Conservation (phyloP, 495 filamentous ascomycete genomes). For the Clavariopsis aquatica region DNA sequence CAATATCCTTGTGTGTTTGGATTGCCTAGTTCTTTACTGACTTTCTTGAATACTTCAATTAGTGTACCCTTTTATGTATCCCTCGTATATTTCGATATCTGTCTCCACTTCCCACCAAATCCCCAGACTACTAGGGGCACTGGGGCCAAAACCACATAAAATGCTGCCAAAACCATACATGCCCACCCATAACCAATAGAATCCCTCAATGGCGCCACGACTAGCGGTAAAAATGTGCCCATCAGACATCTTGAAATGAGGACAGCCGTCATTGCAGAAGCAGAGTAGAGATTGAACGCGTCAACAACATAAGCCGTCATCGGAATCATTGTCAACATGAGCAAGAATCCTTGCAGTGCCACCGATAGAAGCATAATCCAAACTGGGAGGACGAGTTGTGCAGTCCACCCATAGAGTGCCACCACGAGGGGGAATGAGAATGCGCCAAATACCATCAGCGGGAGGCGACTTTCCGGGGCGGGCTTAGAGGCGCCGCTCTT, state of each 20-base stretch:
- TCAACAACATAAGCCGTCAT: slow-evolving; percentile 59
- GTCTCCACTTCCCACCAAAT: slow-evolving; percentile 55
- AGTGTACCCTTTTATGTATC: neutral
- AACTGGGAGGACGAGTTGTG: slow-evolving; percentile 47
- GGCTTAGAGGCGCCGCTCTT: slow-evolving; percentile 41
- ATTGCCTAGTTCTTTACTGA: too few relatives aligned
- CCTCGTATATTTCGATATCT: slow-evolving; percentile 51
- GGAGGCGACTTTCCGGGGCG: slow-evolving; percentile 55
- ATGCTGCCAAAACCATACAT: slow-evolving; percentile 48
- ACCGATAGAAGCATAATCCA: slow-evolving; percentile 48
- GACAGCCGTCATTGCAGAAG: slow-evolving; percentile 58
- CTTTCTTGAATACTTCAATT: too few relatives aligned
- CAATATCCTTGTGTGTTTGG: too few relatives aligned
- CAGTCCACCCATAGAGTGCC: slow-evolving; percentile 54
- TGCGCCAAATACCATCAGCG: slow-evolving; percentile 47
- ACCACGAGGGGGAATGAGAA: slow-evolving; percentile 51
- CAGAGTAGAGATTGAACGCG: slow-evolving; percentile 57
- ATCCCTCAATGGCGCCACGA: slow-evolving; percentile 49
- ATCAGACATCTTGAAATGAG: slow-evolving; percentile 57
- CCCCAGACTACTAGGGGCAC: slow-evolving; percentile 54
- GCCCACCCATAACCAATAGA: slow-evolving; percentile 55
- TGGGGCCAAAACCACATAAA: slow-evolving; percentile 49
- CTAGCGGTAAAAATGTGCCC: slow-evolving; percentile 56
- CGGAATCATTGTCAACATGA: slow-evolving; percentile 53
- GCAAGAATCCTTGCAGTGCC: slow-evolving; percentile 43